Conservation (phyloP, 257 asterid species). For the Lycium barbarum region DNA sequence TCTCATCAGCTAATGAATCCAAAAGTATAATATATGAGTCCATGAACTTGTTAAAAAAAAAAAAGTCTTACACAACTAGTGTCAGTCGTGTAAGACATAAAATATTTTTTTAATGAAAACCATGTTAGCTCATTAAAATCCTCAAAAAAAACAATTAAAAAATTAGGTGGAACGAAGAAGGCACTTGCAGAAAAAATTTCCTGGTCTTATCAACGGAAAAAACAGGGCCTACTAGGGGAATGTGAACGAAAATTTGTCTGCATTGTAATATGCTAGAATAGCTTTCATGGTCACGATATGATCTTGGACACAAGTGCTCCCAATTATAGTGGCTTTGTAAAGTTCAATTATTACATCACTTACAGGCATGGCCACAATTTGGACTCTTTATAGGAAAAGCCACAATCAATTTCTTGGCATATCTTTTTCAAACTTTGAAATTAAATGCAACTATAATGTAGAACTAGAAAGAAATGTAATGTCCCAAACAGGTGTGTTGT, state of each 20-base stretch:
- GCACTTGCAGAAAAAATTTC: background rate
- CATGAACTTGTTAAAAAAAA: too few species aligned
- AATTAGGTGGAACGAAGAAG: background rate
- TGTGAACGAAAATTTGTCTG: background rate
- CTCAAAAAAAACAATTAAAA: background rate
- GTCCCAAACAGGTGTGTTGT: background rate
- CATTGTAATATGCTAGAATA: background rate
- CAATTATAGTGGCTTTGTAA: background rate
- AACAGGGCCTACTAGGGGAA: background rate
- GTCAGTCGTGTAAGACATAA: too few species aligned
- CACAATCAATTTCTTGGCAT: background rate
- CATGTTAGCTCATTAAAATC: background rate
- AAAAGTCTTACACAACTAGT: too few species aligned
- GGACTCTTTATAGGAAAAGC: background rate
- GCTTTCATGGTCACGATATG: background rate
- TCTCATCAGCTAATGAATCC: too few species aligned
- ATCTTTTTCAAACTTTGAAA: background rate
- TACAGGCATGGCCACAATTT: background rate
- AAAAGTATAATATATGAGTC: too few species aligned
- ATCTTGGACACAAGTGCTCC: slow-evolving; percentile 16
- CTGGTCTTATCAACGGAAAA: background rate
- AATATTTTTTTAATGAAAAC: background rate
- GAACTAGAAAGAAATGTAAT: background rate
- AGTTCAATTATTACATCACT: background rate
- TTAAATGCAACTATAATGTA: background rate